These are phyloP conservation scores for Bipolaris victoriae DNA, from an alignment of 2,329 filamentous ascomycete genomes.

Conservation along the genomic window DNA sequence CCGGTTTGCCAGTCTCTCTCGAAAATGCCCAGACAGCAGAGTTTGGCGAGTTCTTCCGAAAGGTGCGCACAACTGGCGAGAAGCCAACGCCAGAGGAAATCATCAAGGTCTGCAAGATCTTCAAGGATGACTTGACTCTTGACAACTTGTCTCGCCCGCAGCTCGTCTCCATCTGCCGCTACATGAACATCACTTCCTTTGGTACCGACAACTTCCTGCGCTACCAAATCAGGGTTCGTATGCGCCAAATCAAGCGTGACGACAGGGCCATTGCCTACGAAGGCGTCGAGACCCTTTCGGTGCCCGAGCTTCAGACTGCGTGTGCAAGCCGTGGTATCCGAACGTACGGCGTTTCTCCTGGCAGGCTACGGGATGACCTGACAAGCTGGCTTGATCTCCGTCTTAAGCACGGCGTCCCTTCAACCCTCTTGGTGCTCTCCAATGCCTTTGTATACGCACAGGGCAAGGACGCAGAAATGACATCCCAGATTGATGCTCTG, in stretches of 20 bases:
- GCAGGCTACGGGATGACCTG: constrained; percentile 84
- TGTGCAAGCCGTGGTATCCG: constrained; percentile 91
- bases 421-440: constrained; percentile 90
- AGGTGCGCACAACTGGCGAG: constrained; percentile 85
- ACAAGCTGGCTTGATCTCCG: constrained; percentile 93
- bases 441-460: constrained; percentile 98
- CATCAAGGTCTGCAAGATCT: constrained; percentile 98
- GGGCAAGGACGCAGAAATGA: constrained; percentile 80
- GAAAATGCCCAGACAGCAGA: constrained; percentile 89
- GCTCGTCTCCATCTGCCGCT: constrained; percentile 95
- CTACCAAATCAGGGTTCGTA: constrained; percentile 94
- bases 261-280: constrained; percentile 94
- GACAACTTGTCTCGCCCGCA: constrained; percentile 97
- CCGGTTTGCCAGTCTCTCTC: constrained; percentile 84
- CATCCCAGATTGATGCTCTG: constrained; percentile 89
- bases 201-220: constrained; percentile 97
- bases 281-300: constrained; percentile 90
- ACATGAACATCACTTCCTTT: constrained; percentile 97
- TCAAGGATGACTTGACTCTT: constrained; percentile 95
- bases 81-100: constrained; percentile 86
- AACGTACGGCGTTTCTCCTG: constrained; percentile 90
- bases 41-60: constrained; percentile 96
- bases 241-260: constrained; percentile 99
- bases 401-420: constrained; percentile 93
- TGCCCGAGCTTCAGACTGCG: constrained; percentile 88